Conservation (phyloP, 108 stramenopile genomes). For the Thalassiosira profunda region DNA sequence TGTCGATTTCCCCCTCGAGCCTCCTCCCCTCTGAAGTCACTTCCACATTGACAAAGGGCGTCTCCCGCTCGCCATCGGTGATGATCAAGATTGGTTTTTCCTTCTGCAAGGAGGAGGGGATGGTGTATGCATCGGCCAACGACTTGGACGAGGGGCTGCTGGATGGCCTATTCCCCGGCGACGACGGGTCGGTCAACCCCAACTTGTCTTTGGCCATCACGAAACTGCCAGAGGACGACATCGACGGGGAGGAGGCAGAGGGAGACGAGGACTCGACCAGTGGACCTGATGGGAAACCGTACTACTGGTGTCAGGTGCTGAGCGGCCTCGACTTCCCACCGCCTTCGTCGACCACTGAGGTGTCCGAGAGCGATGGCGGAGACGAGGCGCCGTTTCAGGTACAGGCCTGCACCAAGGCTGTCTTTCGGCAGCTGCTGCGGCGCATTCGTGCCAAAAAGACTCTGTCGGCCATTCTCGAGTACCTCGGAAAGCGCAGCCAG, state of each 20-base stretch:
- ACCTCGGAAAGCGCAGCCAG: slow-evolving; percentile 33
- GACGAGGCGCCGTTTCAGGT: slow-evolving; percentile 27
- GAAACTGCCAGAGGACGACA: slow-evolving; percentile 24
- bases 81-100: slow-evolving; percentile 24
- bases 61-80: background rate
- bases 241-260: slow-evolving; percentile 1
- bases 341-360: background rate
- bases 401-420: slow-evolving; percentile 52
- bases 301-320: slow-evolving; percentile 86
- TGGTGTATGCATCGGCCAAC: slow-evolving; percentile 15
- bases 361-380: background rate
- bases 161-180: slow-evolving; percentile 41
- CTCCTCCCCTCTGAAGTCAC: slow-evolving; percentile 31
- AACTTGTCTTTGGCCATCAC: slow-evolving; percentile 25
- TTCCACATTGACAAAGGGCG: slow-evolving; percentile 5
- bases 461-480: slow-evolving; percentile 49
- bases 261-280: background rate
- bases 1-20: slow-evolving; percentile 20
- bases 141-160: slow-evolving; percentile 20
- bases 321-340: slow-evolving; percentile 65
- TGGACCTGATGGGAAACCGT: slow-evolving; percentile 53
- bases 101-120: slow-evolving; percentile 17
- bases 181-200: slow-evolving; percentile 36
- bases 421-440: slow-evolving; percentile 55
- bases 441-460: slow-evolving; percentile 64